phyloP scores from a whole-genome alignment of 2,329 filamentous ascomycete genomes.

The Fusarium musae region DNA sequence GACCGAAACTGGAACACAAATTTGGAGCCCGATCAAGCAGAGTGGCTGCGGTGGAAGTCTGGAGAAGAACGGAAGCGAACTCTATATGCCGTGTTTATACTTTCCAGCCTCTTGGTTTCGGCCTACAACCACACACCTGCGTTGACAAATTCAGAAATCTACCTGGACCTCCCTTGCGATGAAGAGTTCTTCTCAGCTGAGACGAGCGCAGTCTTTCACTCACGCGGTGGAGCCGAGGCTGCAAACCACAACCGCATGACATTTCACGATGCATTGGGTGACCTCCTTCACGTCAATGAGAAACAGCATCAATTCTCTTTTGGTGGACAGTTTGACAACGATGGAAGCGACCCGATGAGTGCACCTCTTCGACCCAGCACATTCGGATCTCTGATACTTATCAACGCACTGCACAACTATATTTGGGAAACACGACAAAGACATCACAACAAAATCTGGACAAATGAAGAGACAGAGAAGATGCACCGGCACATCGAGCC shows the following conservation, averaged over 20 bases:
- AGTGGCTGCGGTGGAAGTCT: constrained; percentile 89
- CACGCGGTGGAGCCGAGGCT: constrained; percentile 76
- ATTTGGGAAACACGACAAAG: constrained; percentile 97
- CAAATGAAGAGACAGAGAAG: constrained; percentile 89
- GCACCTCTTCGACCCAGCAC: constrained; percentile 83
- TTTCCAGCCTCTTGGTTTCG: constrained; percentile 90
- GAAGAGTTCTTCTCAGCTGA: constrained; percentile 91
- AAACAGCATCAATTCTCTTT: constrained; percentile 62
- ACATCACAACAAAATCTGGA: constrained; percentile 90
- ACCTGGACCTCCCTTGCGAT: constrained; percentile 89
- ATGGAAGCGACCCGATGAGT: constrained; percentile 58
- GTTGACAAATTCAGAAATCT: constrained; percentile 93
- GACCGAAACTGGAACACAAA: constrained; percentile 60
- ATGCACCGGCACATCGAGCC: constrained; percentile 97
- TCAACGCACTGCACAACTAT: constrained; percentile 96
- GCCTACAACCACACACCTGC: constrained; percentile 94
- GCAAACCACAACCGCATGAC: constrained; percentile 77
- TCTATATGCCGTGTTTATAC: constrained; percentile 87
- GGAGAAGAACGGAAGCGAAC: constrained; percentile 93
- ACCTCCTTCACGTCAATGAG: constrained; percentile 81
- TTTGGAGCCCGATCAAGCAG: constrained; percentile 60
- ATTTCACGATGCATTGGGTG: constrained; percentile 84
- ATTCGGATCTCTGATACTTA: constrained; percentile 90
- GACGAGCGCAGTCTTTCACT: constrained; percentile 81
- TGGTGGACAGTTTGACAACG: constrained; percentile 31